Evolutionary conservation across 2,329 filamentous ascomycete species (phyloP).

Genomic region (Pestalotiopsis fici): DNA sequence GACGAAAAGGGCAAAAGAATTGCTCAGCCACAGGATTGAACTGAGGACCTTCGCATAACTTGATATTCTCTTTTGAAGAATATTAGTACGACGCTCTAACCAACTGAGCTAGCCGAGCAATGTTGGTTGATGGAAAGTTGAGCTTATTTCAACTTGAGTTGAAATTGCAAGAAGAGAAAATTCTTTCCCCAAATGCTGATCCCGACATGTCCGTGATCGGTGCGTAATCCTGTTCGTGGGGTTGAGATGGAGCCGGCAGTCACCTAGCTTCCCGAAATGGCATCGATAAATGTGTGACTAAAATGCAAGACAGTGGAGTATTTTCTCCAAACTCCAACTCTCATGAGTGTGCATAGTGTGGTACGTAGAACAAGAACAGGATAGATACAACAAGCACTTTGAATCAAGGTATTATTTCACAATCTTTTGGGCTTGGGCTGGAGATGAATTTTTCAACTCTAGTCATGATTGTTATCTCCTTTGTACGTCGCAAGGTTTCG

Average conservation of each 20-base stretch:
- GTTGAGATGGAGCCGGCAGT: no score
- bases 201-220: background rate
- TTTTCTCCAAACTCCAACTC: no score
- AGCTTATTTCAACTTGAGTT: background rate
- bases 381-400: no score
- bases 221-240: background rate
- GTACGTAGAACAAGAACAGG: no score
- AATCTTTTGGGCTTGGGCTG: no score
- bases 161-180: background rate
- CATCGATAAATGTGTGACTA: no score
- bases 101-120: conserved; percentile 9
- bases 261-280: no score
- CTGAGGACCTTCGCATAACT: conserved; percentile 9
- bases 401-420: no score
- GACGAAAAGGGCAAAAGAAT: background rate
- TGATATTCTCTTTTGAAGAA: background rate
- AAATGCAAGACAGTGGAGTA: no score
- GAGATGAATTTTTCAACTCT: background rate
- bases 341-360: no score
- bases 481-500: background rate
- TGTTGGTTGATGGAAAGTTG: background rate
- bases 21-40: conserved; percentile 9
- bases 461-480: background rate
- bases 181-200: background rate
- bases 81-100: conserved; percentile 10